These are phyloP conservation scores for Schizophyllum commune DNA, from an alignment of 1,284 basidiomycete species.

Conservation along the genomic window DNA sequence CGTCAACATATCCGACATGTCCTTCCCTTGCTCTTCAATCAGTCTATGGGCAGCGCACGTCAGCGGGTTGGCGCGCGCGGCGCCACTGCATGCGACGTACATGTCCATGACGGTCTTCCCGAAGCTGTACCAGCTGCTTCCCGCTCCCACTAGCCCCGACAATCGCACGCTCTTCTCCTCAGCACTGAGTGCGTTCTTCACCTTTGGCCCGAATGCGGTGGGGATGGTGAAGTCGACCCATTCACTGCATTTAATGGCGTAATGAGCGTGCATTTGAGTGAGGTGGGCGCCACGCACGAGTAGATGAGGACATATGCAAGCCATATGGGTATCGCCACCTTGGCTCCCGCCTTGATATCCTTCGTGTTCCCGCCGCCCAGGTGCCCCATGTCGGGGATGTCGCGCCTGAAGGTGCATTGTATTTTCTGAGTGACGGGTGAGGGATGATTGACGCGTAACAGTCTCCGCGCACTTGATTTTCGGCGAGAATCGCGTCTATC, in stretches of 20 bases:
- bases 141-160: constrained; percentile 75
- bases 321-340: constrained; percentile 81
- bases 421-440: constrained; percentile 58
- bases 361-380: constrained; percentile 57
- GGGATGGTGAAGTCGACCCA: constrained; percentile 85
- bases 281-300: constrained; percentile 42
- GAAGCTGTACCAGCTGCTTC: constrained; percentile 85
- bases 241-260: constrained; percentile 39
- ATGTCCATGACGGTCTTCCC: constrained; percentile 77
- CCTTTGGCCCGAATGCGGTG: constrained; percentile 62
- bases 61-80: not conserved
- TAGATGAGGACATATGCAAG: constrained; percentile 76
- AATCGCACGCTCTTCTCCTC: constrained; percentile 77
- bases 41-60: constrained; percentile 35
- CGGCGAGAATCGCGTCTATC: constrained; percentile 79
- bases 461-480: constrained; percentile 62
- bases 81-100: constrained; percentile 34
- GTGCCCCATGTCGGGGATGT: constrained; percentile 82
- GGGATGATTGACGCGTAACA: not conserved
- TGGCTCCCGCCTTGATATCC: constrained; percentile 67
- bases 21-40: constrained; percentile 59
- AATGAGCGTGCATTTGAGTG: constrained; percentile 2
- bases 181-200: constrained; percentile 79
- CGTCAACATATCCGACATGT: constrained; percentile 62
- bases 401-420: constrained; percentile 81